Evolutionary conservation across 2,329 filamentous ascomycete species (phyloP).

Genomic region (Claviceps citrina): DNA sequence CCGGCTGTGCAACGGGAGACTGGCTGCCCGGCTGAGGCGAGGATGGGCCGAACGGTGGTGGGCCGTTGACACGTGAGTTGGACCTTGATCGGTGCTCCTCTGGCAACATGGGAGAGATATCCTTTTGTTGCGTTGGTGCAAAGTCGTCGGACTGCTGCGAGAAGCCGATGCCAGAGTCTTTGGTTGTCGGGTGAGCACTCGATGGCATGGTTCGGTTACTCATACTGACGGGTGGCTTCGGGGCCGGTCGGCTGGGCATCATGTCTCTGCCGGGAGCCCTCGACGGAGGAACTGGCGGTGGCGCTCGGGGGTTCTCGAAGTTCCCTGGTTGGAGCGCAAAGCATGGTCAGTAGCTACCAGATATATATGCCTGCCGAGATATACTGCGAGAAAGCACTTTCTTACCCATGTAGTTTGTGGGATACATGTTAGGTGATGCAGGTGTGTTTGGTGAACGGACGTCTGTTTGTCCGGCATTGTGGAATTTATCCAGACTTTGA

Average conservation of each 20-base stretch:
- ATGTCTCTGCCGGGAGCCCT: slow-evolving; percentile 35
- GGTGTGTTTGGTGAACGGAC: slow-evolving; percentile 28
- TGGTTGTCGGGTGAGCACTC: slow-evolving; percentile 29
- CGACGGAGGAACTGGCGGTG: slow-evolving; percentile 65
- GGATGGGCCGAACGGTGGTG: slow-evolving; percentile 33
- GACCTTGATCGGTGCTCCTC: slow-evolving; percentile 55
- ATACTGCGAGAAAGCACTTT: slow-evolving; percentile 43
- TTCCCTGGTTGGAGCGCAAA: slow-evolving; percentile 38
- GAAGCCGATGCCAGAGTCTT: slow-evolving; percentile 50
- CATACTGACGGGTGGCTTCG: slow-evolving; percentile 61
- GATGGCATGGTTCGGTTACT: slow-evolving; percentile 42
- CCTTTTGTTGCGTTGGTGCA: slow-evolving; percentile 33
- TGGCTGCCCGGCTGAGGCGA: slow-evolving; percentile 18
- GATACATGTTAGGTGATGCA: slow-evolving; percentile 37
- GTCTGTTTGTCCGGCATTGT: slow-evolving; percentile 56
- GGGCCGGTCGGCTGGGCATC: slow-evolving; percentile 71
- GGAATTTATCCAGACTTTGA: slow-evolving; percentile 89
- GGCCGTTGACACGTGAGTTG: slow-evolving; percentile 46
- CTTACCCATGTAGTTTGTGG: slow-evolving; percentile 40
- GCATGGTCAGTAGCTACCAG: background rate
- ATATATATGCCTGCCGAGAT: background rate
- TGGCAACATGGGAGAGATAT: slow-evolving; percentile 43
- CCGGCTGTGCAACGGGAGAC: slow-evolving; percentile 22
- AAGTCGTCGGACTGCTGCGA: slow-evolving; percentile 42
- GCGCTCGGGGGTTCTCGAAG: slow-evolving; percentile 91